Conservation (phyloP, 2,329 filamentous ascomycete genomes). For the Exophiala lecanii-corni region DNA sequence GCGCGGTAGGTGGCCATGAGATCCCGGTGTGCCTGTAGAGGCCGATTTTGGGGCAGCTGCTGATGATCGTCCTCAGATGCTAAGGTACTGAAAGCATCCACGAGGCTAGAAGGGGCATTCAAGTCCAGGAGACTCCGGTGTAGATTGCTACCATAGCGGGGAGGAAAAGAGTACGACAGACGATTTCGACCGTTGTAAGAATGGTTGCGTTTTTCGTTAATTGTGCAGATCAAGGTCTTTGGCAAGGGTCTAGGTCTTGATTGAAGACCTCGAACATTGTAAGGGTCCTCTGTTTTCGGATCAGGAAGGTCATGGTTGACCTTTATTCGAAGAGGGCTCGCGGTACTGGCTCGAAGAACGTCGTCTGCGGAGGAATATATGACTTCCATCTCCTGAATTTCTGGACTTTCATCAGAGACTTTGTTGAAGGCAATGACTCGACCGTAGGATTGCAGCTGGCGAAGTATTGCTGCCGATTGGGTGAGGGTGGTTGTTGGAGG, state of each 20-base stretch:
- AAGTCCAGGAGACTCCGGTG: slow-evolving; percentile 16
- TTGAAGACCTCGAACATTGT: slow-evolving; percentile 24
- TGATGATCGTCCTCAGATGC: slow-evolving; percentile 1
- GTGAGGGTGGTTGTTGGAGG: slow-evolving; percentile 17
- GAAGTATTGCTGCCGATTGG: slow-evolving; percentile 22
- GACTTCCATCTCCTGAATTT: slow-evolving; percentile 15
- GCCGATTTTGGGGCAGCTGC: not conserved
- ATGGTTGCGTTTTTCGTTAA: not conserved
- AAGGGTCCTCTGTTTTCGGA: slow-evolving; percentile 21
- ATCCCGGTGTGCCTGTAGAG: not conserved
- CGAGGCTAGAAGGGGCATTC: slow-evolving; percentile 9
- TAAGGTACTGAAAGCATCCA: slow-evolving; percentile 14
- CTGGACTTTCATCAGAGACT: not conserved
- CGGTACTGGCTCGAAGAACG: slow-evolving; percentile 8
- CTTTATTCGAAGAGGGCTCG: slow-evolving; percentile 19
- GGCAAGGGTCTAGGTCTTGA: slow-evolving; percentile 15
- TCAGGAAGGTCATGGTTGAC: slow-evolving; percentile 19
- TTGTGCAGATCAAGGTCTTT: slow-evolving; percentile 17
- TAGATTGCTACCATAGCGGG: slow-evolving; percentile 13
- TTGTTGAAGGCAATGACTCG: slow-evolving; percentile 12
- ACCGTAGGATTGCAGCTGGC: slow-evolving; percentile 21
- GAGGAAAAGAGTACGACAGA: slow-evolving; percentile 15
- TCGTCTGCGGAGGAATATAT: slow-evolving; percentile 15
- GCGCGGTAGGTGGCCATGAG: not conserved
- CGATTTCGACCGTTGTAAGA: slow-evolving; percentile 8